These are phyloP conservation scores for Ceratocystis papillata DNA, from an alignment of 2,329 filamentous ascomycete genomes.

Conservation along the genomic window DNA sequence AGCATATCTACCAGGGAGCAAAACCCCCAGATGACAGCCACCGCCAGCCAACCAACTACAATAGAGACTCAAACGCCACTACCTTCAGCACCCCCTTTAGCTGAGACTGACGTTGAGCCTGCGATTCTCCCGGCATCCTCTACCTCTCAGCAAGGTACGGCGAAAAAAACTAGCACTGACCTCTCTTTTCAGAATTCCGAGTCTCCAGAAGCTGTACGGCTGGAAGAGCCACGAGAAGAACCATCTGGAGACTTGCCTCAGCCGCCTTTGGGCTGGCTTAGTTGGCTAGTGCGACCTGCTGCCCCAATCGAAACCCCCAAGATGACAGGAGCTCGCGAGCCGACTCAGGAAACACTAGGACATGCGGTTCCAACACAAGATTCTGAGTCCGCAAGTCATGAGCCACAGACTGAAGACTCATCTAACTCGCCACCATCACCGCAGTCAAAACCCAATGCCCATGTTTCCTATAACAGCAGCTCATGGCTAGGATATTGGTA, in stretches of 20 bases:
- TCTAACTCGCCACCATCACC: neutral
- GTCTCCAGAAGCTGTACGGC: neutral
- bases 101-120: too few species aligned
- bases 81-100: neutral
- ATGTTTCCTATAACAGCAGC: neutral
- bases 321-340: neutral
- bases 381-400: neutral
- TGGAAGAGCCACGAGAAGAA: neutral
- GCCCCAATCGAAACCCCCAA: conserved; percentile 19
- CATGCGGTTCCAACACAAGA: neutral
- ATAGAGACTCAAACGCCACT: neutral
- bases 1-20: neutral
- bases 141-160: too few species aligned
- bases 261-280: conserved; percentile 39
- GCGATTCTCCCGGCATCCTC: too few species aligned
- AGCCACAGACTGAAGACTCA: neutral
- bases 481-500: conserved; percentile 9
- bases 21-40: neutral
- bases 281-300: conserved; percentile 39
- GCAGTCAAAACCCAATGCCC: neutral
- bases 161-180: too few species aligned
- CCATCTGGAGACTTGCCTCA: neutral
- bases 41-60: neutral
- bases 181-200: neutral
- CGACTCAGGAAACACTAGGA: neutral